Evolutionary conservation across 2,329 filamentous ascomycete genomes (phyloP), one percentile per base, ranked within the genome.

Genomic region (Chaetothyriales sp.): DNA sequence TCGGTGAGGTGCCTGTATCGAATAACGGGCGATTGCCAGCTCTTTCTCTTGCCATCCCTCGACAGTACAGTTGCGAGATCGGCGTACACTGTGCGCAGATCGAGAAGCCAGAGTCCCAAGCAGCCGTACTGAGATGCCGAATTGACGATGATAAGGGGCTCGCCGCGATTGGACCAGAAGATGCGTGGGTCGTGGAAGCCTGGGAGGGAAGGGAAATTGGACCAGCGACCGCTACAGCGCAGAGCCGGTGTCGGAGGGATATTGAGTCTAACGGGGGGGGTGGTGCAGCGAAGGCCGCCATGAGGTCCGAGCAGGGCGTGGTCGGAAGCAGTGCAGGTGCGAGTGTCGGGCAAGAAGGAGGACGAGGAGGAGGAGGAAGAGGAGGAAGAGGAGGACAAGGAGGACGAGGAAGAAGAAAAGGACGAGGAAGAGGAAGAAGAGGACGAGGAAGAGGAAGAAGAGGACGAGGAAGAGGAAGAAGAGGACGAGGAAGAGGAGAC

Each of bases 141-240:
- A 43, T 66, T 67, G 18, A 68, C 57, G 57, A 68, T 67, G 54
- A 69, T 62, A 43, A 70, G 55, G 0, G 66, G 67, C 52, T 69
- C 67, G 0, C 67, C 67, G 51, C 64, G 63, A 5, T 65, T 67
- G 37, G 64, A 66, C 60, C 68, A 70, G 48, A 70, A 69, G 19
- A 69, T 58, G n/a, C 67, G 59, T 5, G 67, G 67, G 57, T 70
- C 67, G 54, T 70, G 67, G 52, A 70, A 69, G 6, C 67, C 67
- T n/a, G 66, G 63, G 44, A 70, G 67, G 56, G 68, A 65, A 1
- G 63, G 62, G 46, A 67, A 65, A 0, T 59, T 55, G 37, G 58
- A 58, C 52, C 65, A 67, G 18, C 56, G 55, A 1, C 62, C 65
- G 8, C 62, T 56, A 54, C 67, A 69, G 37, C 60, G 60, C 49